phyloP scores from a whole-genome alignment of 2,329 filamentous ascomycete species.

The Xylogone sp. region DNA sequence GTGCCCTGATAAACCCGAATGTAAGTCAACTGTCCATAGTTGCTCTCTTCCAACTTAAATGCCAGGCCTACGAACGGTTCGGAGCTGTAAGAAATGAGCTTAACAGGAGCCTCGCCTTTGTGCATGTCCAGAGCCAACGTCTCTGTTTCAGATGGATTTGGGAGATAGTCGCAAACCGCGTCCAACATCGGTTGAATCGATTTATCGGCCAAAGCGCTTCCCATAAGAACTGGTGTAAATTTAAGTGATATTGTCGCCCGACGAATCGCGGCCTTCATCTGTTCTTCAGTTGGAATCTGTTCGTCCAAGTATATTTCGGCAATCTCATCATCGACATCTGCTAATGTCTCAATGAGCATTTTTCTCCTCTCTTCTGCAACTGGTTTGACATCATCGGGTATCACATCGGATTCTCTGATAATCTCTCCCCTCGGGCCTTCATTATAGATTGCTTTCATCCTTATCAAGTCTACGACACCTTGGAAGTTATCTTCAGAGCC shows the following conservation, averaged over 20 bases:
- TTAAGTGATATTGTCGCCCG: constrained; percentile 83
- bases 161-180: constrained; percentile 91
- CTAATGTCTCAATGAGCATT: constrained; percentile 87
- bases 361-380: constrained; percentile 78
- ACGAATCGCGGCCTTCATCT: constrained; percentile 91
- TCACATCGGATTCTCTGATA: constrained; percentile 71
- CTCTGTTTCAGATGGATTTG: constrained; percentile 83
- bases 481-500: constrained; percentile 87
- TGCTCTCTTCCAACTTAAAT: constrained; percentile 98
- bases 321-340: constrained; percentile 97
- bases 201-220: constrained; percentile 91
- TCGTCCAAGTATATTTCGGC: constrained; percentile 94
- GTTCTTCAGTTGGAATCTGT: constrained; percentile 68
- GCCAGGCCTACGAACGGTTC: constrained; percentile 92
- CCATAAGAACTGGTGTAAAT: constrained; percentile 96
- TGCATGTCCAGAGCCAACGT: constrained; percentile 86
- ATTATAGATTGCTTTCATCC: constrained; percentile 92
- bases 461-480: constrained; percentile 87
- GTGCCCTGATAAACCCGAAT: constrained; percentile 97
- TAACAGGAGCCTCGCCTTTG: constrained; percentile 73
- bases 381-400: constrained; percentile 75
- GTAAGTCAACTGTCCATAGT: constrained; percentile 96
- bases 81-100: constrained; percentile 88
- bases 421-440: constrained; percentile 78
- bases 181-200: constrained; percentile 95